Evolutionary conservation across 441 rosid species (phyloP).

Genomic region (Daphne laureola): DNA sequence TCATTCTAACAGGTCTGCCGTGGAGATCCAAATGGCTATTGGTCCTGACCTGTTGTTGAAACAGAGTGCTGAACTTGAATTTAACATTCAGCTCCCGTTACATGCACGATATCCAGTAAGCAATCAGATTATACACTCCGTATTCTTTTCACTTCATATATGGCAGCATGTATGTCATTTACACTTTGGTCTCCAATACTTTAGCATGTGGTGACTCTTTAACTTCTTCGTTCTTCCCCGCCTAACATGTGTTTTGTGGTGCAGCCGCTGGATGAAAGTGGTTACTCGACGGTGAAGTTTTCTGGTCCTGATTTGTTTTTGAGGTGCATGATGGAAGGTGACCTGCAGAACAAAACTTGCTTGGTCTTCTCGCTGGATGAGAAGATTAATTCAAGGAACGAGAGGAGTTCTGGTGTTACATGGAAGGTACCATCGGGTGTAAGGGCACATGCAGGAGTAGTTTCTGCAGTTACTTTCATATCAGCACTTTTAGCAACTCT

Average conservation of each 20-base stretch:
- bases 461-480: conserved; percentile 24
- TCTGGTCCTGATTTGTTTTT: conserved; percentile 58
- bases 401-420: conserved; percentile 17
- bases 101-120: conserved; percentile 83
- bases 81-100: conserved; percentile 55
- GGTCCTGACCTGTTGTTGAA: conserved; percentile 17
- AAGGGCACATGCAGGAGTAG: conserved; percentile 30
- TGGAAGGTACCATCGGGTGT: conserved; percentile 75
- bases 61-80: conserved; percentile 29
- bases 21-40: conserved; percentile 61
- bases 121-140: conserved; percentile 5
- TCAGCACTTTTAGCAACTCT: conserved; percentile 28
- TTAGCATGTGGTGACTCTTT: not conserved
- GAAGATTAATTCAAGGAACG: conserved; percentile 7
- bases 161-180: not conserved
- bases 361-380: conserved; percentile 24
- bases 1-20: conserved; percentile 59
- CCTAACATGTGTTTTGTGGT: conserved; percentile 1
- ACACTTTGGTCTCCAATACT: not conserved
- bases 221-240: too few species aligned
- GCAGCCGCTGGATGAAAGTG: conserved; percentile 58
- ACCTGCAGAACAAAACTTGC: conserved; percentile 25
- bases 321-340: conserved; percentile 28
- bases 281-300: conserved; percentile 54
- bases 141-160: not conserved